These are phyloP conservation scores for Apiotrichum brassicae DNA, from an alignment of 1,284 basidiomycete genomes.

Conservation along the genomic window DNA sequence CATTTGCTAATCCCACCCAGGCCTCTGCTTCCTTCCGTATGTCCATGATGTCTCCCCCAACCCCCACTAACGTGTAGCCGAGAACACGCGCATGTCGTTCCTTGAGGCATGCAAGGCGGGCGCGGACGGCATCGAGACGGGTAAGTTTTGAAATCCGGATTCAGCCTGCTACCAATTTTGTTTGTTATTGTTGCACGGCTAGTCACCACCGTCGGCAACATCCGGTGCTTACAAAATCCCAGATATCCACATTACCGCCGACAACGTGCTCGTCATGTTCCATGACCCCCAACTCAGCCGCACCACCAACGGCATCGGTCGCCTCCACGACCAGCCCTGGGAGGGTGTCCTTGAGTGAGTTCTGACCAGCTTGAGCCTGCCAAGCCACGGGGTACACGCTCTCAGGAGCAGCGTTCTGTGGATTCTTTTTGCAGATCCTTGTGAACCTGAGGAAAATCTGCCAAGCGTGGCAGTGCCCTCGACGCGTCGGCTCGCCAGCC, in stretches of 20 bases:
- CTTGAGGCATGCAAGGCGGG: constrained; percentile 87
- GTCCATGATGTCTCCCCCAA: constrained; percentile 16
- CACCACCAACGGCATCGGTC: constrained; percentile 54
- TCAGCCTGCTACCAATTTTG: no score
- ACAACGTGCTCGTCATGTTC: constrained; percentile 89
- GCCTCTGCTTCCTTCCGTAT: constrained; percentile 69
- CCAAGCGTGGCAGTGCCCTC: no score
- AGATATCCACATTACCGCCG: constrained; percentile 94
- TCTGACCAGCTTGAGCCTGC: no score
- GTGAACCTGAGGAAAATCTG: no score
- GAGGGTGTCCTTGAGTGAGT: constrained; percentile 43
- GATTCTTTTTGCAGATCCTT: no score
- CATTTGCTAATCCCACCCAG: no score
- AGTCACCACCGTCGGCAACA: constrained; percentile 83
- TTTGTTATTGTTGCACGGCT: constrained; percentile 64
- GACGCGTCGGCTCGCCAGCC: no score
- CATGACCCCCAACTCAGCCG: constrained; percentile 69
- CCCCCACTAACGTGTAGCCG: constrained; percentile 47
- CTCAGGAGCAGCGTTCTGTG: no score
- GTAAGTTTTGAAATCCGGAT: no score
- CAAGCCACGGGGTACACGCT: no score
- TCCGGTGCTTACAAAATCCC: constrained; percentile 22
- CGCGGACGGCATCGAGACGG: constrained; percentile 88
- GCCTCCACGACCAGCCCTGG: constrained; percentile 51
- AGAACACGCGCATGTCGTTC: constrained; percentile 89